phyloP scores from a whole-genome alignment of 129 eudicot species.

The Flaveria linearis region DNA sequence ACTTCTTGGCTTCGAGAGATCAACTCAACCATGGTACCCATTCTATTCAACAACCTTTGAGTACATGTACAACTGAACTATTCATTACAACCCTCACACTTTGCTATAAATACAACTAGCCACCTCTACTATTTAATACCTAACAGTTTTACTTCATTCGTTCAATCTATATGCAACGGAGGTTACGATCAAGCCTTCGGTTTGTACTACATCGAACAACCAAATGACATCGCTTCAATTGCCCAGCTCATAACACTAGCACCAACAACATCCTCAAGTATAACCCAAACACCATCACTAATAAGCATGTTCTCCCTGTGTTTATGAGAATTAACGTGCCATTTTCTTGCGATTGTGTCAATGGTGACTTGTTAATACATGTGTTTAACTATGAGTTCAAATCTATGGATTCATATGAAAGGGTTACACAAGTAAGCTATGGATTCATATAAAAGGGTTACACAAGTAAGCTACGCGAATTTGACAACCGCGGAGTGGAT shows the following conservation, averaged over 20 bases:
- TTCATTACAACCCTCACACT: too few relatives aligned
- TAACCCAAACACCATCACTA: slow-evolving; percentile 43
- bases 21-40: too few relatives aligned
- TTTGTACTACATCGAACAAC: slow-evolving; percentile 47
- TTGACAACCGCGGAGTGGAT: slow-evolving; percentile 54
- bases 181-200: slow-evolving; percentile 70
- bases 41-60: too few relatives aligned
- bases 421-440: too few relatives aligned
- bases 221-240: slow-evolving; percentile 30
- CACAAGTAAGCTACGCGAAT: slow-evolving; percentile 47
- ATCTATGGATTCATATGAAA: too few relatives aligned
- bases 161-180: slow-evolving; percentile 45
- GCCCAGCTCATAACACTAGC: slow-evolving; percentile 7
- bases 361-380: slow-evolving; percentile 50
- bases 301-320: slow-evolving; percentile 35
- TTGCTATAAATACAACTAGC: too few relatives aligned
- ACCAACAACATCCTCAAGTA: slow-evolving; percentile 28
- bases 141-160: neutral
- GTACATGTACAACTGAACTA: too few relatives aligned
- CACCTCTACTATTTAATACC: too few relatives aligned
- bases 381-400: slow-evolving; percentile 34
- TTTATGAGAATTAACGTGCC: slow-evolving; percentile 52
- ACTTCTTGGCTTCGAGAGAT: too few relatives aligned
- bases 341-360: slow-evolving; percentile 61
- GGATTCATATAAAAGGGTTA: neutral